Conservation (phyloP, 2,329 filamentous ascomycete species). For the Fusarium tanahbumbuense region DNA sequence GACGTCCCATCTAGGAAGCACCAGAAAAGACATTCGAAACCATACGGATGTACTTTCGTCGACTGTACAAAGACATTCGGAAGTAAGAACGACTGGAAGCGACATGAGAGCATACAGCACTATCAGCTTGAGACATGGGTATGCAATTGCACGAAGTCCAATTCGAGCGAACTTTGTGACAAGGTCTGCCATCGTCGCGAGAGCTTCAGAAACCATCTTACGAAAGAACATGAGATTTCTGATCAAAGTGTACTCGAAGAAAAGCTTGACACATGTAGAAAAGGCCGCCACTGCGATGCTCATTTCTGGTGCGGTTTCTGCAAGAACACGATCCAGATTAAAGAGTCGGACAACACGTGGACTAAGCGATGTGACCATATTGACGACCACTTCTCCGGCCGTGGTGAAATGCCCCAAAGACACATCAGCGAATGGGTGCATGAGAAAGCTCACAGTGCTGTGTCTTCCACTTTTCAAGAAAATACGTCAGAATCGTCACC, state of each 20-base stretch:
- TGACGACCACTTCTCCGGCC: constrained; percentile 74
- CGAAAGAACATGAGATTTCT: constrained; percentile 58
- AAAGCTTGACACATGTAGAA: constrained; percentile 65
- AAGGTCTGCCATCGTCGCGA: constrained; percentile 69
- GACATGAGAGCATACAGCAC: constrained; percentile 87
- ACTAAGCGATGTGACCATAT: constrained; percentile 76
- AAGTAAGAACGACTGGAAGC: constrained; percentile 95
- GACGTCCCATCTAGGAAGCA: constrained; percentile 74
- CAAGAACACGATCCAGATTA: constrained; percentile 63
- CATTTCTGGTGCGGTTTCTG: constrained; percentile 94
- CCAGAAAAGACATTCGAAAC: constrained; percentile 80
- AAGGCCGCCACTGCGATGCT: constrained; percentile 72
- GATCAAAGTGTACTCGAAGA: constrained; percentile 52
- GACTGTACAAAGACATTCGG: constrained; percentile 80
- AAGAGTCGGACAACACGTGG: constrained; percentile 61
- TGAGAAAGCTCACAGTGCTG: constrained; percentile 40
- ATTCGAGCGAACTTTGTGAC: constrained; percentile 59
- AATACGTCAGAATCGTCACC: constrained; percentile 1
- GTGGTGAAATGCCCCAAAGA: constrained; percentile 52
- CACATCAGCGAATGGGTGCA: constrained; percentile 68
- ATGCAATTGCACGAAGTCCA: constrained; percentile 62
- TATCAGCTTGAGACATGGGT: constrained; percentile 77
- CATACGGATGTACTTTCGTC: constrained; percentile 83
- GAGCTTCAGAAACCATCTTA: constrained; percentile 71
- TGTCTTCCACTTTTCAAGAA: background rate